Percentiles rank a stretch among this genome's conserved stretches.
Conservation (phyloP, 805 yeast genomes). For the Tetrapisispora phaffii region DNA sequence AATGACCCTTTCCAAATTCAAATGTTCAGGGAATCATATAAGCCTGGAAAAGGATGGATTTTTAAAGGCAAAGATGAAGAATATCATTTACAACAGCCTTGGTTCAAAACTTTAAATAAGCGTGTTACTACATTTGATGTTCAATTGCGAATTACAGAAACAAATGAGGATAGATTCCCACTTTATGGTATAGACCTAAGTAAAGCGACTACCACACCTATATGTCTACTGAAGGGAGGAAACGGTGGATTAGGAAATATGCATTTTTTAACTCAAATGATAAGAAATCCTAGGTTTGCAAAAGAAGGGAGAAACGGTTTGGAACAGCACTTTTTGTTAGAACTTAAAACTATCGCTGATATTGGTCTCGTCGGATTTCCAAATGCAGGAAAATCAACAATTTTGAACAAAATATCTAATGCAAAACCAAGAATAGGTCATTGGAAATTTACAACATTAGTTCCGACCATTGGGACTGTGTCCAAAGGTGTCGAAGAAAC, state of each 20-base stretch:
- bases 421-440: slow-evolving; percentile 91
- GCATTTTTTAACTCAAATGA: slow-evolving; percentile 77
- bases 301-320: slow-evolving; percentile 68
- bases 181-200: slow-evolving; percentile 68
- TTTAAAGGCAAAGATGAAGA: slow-evolving; percentile 71
- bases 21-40: slow-evolving; percentile 50
- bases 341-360: slow-evolving; percentile 83
- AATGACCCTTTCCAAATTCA: slow-evolving; percentile 41
- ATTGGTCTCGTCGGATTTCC: slow-evolving; percentile 92
- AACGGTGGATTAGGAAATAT: slow-evolving; percentile 92
- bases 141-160: slow-evolving; percentile 47
- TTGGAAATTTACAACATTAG: slow-evolving; percentile 93
- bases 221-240: slow-evolving; percentile 72
- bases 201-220: slow-evolving; percentile 53
- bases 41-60: slow-evolving; percentile 79
- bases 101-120: slow-evolving; percentile 53
- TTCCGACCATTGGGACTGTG: slow-evolving; percentile 88
- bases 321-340: slow-evolving; percentile 61
- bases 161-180: slow-evolving; percentile 61
- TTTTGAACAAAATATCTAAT: slow-evolving; percentile 73
- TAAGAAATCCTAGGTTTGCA: slow-evolving; percentile 85
- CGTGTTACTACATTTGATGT: slow-evolving; percentile 59
- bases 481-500: slow-evolving; percentile 50
- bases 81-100: slow-evolving; percentile 55
- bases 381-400: slow-evolving; percentile 91